Evolutionary conservation across 805 yeast species (phyloP), one percentile per base, ranked within the genome.

Genomic region (Blastobotrys parvus): DNA sequence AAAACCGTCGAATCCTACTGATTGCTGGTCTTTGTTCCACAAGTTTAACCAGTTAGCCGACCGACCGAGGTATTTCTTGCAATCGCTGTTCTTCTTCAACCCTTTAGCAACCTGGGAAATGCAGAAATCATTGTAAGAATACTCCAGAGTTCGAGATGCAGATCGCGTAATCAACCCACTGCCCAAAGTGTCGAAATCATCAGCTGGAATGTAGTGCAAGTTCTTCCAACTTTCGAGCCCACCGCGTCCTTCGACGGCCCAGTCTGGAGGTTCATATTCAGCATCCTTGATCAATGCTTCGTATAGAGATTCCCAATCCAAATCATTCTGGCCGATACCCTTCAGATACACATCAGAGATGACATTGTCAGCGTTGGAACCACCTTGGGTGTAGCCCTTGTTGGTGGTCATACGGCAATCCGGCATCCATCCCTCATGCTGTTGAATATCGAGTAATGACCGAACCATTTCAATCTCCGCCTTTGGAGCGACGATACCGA

Each of bases 321-420:
- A 47, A 2, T 45, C 45, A 18, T 37, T 35, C 10, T 41, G 45
- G 15, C 47, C 47, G 13, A 64, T 48, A 3, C 53, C 51, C 45
- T 65, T 65, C 4, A 56, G 46, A 40, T 48, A 62, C 1, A 67
- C 68, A 48, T 65, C 69, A 5, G 67, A 66, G 35, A 65, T 49
- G 4, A 63, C 54, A 30, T 63, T 60, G 44, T 65, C 69, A 3
- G 67, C 60, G 42, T 63, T 62, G 23, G 62, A 53, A 0, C 68
- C 69, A 16, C 69, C 69, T 45, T 63, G 67, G 3, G 67, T 61
- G 34, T 62, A 52, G 8, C 68, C 68, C 38, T 62, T 61, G 45
- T 64, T 64, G 39, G 60, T 60, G 16, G 66, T 65, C 21, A 62
- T 53, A 21, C 69, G 52, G 3, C 63, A 68, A 44, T 65, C 69